phyloP scores from a whole-genome alignment of 345 rosid species.

The Mangifera indica region DNA sequence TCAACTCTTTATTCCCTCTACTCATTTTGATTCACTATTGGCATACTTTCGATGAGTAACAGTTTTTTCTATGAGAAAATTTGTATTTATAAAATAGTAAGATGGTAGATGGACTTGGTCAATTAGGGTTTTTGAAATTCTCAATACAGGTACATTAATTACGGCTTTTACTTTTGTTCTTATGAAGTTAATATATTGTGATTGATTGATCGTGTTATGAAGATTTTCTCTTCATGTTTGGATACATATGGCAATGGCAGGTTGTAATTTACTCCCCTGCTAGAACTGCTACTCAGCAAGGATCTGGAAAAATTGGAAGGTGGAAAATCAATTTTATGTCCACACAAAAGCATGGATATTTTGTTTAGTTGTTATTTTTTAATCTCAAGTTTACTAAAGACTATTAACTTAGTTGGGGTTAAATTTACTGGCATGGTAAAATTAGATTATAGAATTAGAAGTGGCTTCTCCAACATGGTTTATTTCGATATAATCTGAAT shows the following conservation, averaged over 20 bases:
- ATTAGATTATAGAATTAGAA: neutral
- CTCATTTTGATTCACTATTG: neutral
- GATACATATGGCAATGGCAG: conserved; percentile 48
- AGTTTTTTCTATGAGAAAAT: neutral
- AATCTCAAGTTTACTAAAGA: too few species aligned
- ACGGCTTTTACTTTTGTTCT: neutral
- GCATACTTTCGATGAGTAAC: neutral
- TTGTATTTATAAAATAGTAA: neutral
- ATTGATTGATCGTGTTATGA: neutral
- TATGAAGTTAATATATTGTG: neutral
- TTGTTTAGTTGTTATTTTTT: too few species aligned
- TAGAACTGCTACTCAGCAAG: conserved; percentile 92
- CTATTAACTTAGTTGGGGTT: neutral
- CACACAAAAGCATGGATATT: conserved; percentile 64
- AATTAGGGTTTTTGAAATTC: neutral
- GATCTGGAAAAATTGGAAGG: conserved; percentile 91
- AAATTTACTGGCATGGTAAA: neutral
- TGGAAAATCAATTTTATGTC: conserved; percentile 95
- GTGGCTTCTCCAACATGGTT: neutral
- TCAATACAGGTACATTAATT: neutral
- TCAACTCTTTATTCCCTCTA: neutral
- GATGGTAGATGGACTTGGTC: neutral
- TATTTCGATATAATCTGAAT: conserved; percentile 1
- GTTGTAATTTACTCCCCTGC: conserved; percentile 93
- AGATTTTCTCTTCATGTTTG: neutral